These are phyloP conservation scores for Fusarium irregulare DNA, from an alignment of 2,329 filamentous ascomycete genomes.

Conservation along the genomic window DNA sequence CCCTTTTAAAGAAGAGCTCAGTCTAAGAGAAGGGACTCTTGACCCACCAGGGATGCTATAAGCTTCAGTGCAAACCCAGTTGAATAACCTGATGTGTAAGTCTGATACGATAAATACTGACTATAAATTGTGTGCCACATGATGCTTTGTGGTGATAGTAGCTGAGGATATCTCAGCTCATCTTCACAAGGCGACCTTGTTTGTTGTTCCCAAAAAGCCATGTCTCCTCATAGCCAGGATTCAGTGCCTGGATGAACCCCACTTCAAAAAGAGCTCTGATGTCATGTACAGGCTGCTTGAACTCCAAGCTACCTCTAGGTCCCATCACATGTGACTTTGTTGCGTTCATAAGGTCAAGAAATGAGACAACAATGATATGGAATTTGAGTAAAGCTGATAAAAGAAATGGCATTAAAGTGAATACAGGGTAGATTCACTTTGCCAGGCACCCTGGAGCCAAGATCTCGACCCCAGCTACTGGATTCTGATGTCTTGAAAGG, in stretches of 20 bases:
- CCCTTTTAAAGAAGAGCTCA: background rate
- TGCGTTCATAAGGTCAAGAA: background rate
- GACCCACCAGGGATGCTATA: no score
- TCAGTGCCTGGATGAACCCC: background rate
- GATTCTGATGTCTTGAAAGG: constrained; percentile 37
- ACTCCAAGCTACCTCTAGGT: background rate
- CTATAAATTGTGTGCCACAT: background rate
- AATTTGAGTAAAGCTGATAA: background rate
- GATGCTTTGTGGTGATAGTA: constrained; percentile 7
- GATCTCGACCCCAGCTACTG: constrained; percentile 22
- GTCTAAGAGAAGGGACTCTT: background rate
- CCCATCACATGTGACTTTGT: constrained; percentile 3
- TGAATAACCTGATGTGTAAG: background rate
- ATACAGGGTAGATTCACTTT: constrained; percentile 11
- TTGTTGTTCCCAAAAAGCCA: background rate
- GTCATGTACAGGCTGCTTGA: constrained; percentile 3
- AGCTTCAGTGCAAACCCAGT: background rate
- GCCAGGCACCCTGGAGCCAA: constrained; percentile 13
- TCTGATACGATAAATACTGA: background rate
- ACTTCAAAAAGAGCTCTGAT: constrained; percentile 14
- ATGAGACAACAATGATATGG: background rate
- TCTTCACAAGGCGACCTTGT: background rate
- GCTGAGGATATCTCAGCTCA: constrained; percentile 4
- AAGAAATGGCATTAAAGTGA: background rate
- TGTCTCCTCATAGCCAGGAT: background rate